Conservation (phyloP, 1,139 yeast species). For the Hemisphaericaspora subhashii region DNA sequence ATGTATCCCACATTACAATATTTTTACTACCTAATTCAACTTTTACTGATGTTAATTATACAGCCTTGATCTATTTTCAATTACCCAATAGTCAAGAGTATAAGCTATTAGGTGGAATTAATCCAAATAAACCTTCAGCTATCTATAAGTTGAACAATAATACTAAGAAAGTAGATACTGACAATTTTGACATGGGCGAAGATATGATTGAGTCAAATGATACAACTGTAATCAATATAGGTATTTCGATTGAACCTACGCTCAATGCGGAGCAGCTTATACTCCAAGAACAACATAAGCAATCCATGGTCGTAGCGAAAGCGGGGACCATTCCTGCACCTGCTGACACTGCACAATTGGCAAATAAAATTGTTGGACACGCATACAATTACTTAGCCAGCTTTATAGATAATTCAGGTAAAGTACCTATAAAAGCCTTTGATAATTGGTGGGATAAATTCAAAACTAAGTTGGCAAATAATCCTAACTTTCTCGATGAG, state of each 20-base stretch:
- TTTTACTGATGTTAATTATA: slow-evolving; percentile 62
- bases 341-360: slow-evolving; percentile 51
- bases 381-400: slow-evolving; percentile 90
- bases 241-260: slow-evolving; percentile 84
- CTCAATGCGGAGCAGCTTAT: slow-evolving; percentile 56
- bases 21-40: slow-evolving; percentile 71
- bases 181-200: slow-evolving; percentile 32
- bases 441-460: slow-evolving; percentile 98
- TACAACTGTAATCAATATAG: slow-evolving; percentile 55
- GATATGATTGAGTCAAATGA: slow-evolving; percentile 33
- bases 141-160: slow-evolving; percentile 73
- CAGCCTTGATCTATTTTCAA: slow-evolving; percentile 89
- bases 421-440: slow-evolving; percentile 83
- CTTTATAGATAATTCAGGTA: slow-evolving; percentile 73
- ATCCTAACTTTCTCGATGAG: slow-evolving; percentile 75
- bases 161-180: slow-evolving; percentile 24
- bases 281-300: slow-evolving; percentile 31
- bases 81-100: slow-evolving; percentile 70
- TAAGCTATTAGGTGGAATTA: slow-evolving; percentile 74
- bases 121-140: slow-evolving; percentile 81
- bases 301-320: slow-evolving; percentile 19
- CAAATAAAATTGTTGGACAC: slow-evolving; percentile 85
- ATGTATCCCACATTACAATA: slow-evolving; percentile 70
- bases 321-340: slow-evolving; percentile 21
- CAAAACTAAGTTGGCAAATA: slow-evolving; percentile 66